Conservation (phyloP, 352 stramenopile genomes). For the Globisporangium spiculum region DNA sequence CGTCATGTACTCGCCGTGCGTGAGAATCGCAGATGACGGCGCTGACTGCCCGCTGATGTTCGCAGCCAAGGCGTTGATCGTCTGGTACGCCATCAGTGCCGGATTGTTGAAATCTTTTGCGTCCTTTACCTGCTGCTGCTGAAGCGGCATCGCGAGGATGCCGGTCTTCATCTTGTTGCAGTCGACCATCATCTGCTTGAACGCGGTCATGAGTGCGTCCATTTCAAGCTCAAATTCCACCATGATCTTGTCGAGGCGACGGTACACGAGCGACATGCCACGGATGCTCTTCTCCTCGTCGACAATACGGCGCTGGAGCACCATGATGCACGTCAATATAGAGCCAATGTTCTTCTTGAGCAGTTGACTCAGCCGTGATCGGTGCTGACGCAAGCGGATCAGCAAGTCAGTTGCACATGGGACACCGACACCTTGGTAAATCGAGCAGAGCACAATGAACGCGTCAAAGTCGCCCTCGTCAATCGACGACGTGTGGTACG, state of each 20-base stretch:
- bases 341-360: conserved; percentile 73
- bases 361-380: conserved; percentile 59
- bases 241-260: conserved; percentile 55
- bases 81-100: conserved; percentile 75
- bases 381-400: conserved; percentile 69
- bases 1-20: conserved; percentile 87
- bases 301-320: conserved; percentile 73
- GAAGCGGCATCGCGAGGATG: conserved; percentile 70
- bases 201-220: conserved; percentile 58
- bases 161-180: conserved; percentile 80
- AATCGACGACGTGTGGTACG: conserved; percentile 81
- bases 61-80: conserved; percentile 76
- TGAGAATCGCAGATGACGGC: conserved; percentile 72
- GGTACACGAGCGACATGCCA: conserved; percentile 74
- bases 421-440: conserved; percentile 69
- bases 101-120: conserved; percentile 66
- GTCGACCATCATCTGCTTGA: conserved; percentile 75
- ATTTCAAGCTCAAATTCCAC: conserved; percentile 68
- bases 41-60: conserved; percentile 52
- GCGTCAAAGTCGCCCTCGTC: conserved; percentile 83
- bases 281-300: conserved; percentile 77
- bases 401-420: conserved; percentile 66
- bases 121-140: conserved; percentile 51
- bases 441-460: conserved; percentile 85
- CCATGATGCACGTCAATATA: conserved; percentile 64